Base-by-base conservation (phyloP, 2,329 filamentous ascomycete genomes). In the Akanthomyces muscarius region DNA sequence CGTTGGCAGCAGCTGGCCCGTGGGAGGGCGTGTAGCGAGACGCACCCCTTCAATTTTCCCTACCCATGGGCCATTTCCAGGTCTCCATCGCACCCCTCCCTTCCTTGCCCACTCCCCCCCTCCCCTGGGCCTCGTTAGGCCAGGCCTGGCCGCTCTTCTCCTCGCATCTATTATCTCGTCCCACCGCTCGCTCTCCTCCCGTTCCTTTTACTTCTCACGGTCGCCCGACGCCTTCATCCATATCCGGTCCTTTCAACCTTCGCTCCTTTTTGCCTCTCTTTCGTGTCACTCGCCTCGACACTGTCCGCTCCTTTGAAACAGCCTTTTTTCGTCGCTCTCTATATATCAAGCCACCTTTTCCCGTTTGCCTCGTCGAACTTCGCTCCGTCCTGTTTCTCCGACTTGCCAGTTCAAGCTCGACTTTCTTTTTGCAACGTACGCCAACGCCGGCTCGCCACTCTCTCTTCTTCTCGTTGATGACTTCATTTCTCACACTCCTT, bases 271-370 rank as follows among this genome's bases (percentile, higher is more conserved):
- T 64, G 23, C 33, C n/a, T 53, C 59, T 53, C 57, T 63, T 58
- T 47, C 50, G 53, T 62, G 62, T 66, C 59, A 47, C 30, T 14
- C 21, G 30, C 44, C 28, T 62, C 44, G 65, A 63, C 63, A 66
- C 63, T 59, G 59, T 66, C 60, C 63, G 61, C 54, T 65, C 65
- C 61, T 66, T 66, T 65, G 47, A 65, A 60, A 55, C 60, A 47
- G 57, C 28, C 54, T 65, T 59, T 52, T 30, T 44, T 64, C 55
- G 55, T 61, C 62, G 53, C 56, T 61, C 53, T 33, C 58, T 62
- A 60, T 65, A 61, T 62, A 63, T 60, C 61, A 56, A 65, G 47
- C 42, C 50, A 10, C 50, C 50, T 25, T 55, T 42, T 61, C 36
- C 57, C 41, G 38, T 44, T 56, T 50, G 50, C 62, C 38, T 56